These are phyloP conservation scores for Verticillium klebahnii DNA, from an alignment of 2,329 filamentous ascomycete species.

Conservation along the genomic window DNA sequence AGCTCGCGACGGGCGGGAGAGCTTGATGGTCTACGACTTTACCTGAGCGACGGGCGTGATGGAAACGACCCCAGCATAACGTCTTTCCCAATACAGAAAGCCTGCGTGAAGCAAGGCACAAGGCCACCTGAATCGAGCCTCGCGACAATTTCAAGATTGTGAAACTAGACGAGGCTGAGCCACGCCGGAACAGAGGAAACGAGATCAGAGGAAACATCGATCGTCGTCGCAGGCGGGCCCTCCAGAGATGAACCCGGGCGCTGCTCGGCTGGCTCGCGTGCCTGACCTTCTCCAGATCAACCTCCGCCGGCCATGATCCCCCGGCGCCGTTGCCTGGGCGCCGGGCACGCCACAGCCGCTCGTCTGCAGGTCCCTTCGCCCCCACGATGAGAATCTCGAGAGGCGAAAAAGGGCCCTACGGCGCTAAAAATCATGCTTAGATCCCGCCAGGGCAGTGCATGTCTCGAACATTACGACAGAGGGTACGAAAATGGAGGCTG, in stretches of 20 bases:
- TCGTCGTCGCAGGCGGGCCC: not conserved
- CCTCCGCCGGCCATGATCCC: no score
- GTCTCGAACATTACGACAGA: not conserved
- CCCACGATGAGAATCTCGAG: not conserved
- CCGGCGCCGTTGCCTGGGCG: not conserved
- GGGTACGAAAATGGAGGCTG: not conserved
- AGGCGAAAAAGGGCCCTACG: not conserved
- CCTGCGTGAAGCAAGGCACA: no score
- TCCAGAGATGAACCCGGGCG: no score
- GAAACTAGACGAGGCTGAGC: not conserved
- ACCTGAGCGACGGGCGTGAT: slow-evolving; percentile 36
- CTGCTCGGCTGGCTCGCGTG: no score
- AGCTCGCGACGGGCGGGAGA: slow-evolving; percentile 61
- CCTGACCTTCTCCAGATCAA: no score
- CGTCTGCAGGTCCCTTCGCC: not conserved
- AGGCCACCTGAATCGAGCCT: no score
- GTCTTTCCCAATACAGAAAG: no score
- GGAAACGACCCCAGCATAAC: no score
- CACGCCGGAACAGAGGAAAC: not conserved
- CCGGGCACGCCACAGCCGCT: not conserved
- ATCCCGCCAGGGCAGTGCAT: not conserved
- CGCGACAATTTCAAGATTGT: not conserved
- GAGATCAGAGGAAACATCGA: not conserved
- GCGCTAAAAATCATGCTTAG: not conserved
- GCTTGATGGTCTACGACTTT: slow-evolving; percentile 84